phyloP scores from a whole-genome alignment of 2,329 filamentous ascomycete species.

The Penicillium oxalicum region DNA sequence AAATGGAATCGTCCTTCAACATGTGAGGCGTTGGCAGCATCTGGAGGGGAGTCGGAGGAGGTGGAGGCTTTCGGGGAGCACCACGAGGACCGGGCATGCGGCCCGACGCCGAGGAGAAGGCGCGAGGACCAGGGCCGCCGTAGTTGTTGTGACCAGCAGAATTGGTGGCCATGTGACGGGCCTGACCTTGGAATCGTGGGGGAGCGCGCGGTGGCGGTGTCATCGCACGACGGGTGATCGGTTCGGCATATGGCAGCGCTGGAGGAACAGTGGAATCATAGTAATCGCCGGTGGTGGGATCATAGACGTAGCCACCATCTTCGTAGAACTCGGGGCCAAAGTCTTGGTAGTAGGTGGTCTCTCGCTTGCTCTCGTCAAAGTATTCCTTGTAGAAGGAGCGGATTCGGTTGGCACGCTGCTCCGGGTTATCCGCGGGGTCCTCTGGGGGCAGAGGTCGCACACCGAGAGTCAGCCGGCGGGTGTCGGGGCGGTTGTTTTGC shows the following conservation, averaged over 20 bases:
- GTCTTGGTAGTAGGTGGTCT: slow-evolving; percentile 63
- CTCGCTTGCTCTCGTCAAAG: slow-evolving; percentile 73
- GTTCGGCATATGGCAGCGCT: slow-evolving; percentile 68
- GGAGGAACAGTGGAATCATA: slow-evolving; percentile 19
- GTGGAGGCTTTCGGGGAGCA: slow-evolving; percentile 52
- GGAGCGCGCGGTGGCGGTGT: slow-evolving; percentile 76
- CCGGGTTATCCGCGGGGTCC: slow-evolving; percentile 82
- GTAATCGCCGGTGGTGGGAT: slow-evolving; percentile 37
- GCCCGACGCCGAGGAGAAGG: slow-evolving; percentile 59
- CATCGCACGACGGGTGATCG: slow-evolving; percentile 84
- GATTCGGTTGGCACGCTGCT: slow-evolving; percentile 91
- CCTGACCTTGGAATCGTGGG: slow-evolving; percentile 48
- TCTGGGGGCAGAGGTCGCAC: slow-evolving; percentile 82
- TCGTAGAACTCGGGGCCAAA: slow-evolving; percentile 64
- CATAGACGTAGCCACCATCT: slow-evolving; percentile 52
- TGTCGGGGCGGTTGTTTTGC: slow-evolving; percentile 30
- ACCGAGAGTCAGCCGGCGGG: slow-evolving; percentile 52
- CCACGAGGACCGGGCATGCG: slow-evolving; percentile 38
- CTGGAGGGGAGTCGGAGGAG: slow-evolving; percentile 66
- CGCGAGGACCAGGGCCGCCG: slow-evolving; percentile 47
- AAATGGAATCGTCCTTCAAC: slow-evolving; percentile 77
- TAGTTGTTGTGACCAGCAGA: slow-evolving; percentile 32
- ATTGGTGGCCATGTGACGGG: slow-evolving; percentile 43
- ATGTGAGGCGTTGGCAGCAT: slow-evolving; percentile 80
- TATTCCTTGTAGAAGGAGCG: slow-evolving; percentile 99